Evolutionary conservation across 192 early-diverging fungal species (phyloP), one percentile per base, ranked within the genome.

Genomic region (Podila minutissima): DNA sequence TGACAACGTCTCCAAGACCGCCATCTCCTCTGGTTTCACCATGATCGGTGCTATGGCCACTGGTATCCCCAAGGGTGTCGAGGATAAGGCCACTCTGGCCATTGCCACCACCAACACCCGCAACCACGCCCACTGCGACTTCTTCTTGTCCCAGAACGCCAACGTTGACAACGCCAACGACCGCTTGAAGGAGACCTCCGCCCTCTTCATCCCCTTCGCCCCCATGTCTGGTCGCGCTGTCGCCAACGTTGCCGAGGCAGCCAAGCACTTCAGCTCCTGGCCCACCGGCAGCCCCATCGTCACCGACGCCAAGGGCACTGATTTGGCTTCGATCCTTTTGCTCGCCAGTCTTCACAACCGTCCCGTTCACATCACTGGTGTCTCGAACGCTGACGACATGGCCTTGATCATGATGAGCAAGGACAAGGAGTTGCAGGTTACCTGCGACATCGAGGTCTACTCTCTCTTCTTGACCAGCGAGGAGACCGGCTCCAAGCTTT

Each of bases 391-490:
- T 37, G 93, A 93, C 31, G 98, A 99, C 67, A 87, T 99, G 61
- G 89, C 87, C 12, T 88, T 99, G 68, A 94, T 99, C 58, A 84
- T 85, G 20, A 89, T 97, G 72, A 91, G 89, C 72, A 97, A 97
- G 84, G 90, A 95, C 33, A 94, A 95, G 63, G 96, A 94, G 11
- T 83, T 96, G 15, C 71, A 84, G 31, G 95, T 97, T 53, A 97
- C 96, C 8, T 99, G 97, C 86, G 98, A 98, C 81, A 95, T 97
- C n/a, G 88, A 91, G 20, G 91, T 97, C 8, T 92, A 93, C 73
- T 83, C 91, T n/a, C 86, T 99, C 50, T 97, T 97, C 86, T 85
- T 93, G 62, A 86, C 89, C 10, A 84, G 74, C 6, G 85, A 85
- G 28, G 87, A 87, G 38, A 76, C 81, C 64, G 74, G 83, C 33